Evolutionary conservation across 257 asterid species (phyloP).

Genomic region (Penstemon eatonii): DNA sequence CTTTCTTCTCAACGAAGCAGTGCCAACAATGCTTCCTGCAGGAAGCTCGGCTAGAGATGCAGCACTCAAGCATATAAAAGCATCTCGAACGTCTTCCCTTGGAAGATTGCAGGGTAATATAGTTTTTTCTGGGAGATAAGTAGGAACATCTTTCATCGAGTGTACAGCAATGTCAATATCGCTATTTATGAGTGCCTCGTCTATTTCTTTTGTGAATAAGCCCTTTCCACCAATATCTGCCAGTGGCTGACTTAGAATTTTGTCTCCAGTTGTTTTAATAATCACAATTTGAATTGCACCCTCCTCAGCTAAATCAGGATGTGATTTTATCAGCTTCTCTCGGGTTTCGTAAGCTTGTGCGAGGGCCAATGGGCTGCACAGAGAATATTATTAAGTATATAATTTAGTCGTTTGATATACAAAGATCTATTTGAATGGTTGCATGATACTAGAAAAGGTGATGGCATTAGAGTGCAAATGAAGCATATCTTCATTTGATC

Average conservation of each 20-base stretch:
- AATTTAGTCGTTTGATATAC: not conserved
- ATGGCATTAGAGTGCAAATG: no score
- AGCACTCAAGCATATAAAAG: constrained; percentile 79
- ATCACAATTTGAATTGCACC: constrained; percentile 85
- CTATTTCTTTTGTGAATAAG: constrained; percentile 91
- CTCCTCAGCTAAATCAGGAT: constrained; percentile 86
- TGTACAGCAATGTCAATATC: constrained; percentile 97
- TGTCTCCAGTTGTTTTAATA: constrained; percentile 94
- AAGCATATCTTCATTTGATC: not conserved
- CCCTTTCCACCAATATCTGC: constrained; percentile 99
- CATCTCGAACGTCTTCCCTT: constrained; percentile 96
- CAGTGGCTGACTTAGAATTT: constrained; percentile 83
- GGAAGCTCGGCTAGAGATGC: constrained; percentile 85
- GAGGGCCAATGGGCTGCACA: constrained; percentile 92
- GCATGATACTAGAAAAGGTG: not conserved
- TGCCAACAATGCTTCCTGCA: constrained; percentile 75
- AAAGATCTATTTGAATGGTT: not conserved
- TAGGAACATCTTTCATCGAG: constrained; percentile 98
- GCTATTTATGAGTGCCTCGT: constrained; percentile 83
- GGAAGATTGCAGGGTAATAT: constrained; percentile 94
- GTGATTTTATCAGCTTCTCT: constrained; percentile 63
- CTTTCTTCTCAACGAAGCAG: constrained; percentile 95
- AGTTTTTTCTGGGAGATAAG: constrained; percentile 81
- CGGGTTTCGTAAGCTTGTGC: constrained; percentile 98
- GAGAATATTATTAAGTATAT: constrained; percentile 12